Conservation (phyloP, 2,329 filamentous ascomycete genomes). For the Ophiostoma quercus region DNA sequence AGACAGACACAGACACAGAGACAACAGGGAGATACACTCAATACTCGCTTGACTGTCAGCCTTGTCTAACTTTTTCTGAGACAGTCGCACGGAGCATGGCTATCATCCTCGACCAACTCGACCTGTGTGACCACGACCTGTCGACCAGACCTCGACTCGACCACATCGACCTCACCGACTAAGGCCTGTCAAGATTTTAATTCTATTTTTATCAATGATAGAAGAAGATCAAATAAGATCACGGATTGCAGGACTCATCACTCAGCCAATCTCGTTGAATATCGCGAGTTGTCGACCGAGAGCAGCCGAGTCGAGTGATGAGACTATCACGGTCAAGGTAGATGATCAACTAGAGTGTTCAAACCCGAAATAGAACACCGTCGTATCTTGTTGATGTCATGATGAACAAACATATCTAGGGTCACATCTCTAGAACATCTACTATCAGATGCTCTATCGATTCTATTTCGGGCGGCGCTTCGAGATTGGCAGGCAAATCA, state of each 20-base stretch:
- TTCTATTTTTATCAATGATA: not conserved
- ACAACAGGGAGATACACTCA: not conserved
- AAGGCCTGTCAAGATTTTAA: not conserved
- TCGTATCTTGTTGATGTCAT: not conserved
- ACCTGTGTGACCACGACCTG: too few species aligned
- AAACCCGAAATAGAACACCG: not conserved
- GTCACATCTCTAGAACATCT: too few species aligned
- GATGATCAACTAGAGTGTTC: not conserved
- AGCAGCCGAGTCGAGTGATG: not conserved
- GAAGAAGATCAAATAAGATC: not conserved
- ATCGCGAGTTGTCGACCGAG: not conserved
- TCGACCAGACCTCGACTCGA: too few species aligned
- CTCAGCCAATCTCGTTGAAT: not conserved
- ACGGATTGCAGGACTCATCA: not conserved
- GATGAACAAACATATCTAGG: not conserved
- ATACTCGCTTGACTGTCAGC: not conserved
- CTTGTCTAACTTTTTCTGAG: not conserved
- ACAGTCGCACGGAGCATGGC: not conserved
- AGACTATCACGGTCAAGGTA: too few species aligned
- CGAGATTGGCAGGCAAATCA: not conserved
- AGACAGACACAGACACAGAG: not conserved
- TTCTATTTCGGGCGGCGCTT: constrained; percentile 12
- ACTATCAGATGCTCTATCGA: too few species aligned
- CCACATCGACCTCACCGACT: too few species aligned
- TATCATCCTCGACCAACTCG: not conserved